Percentiles rank a stretch among this genome's conserved stretches.
Conservation (phyloP, 2,329 filamentous ascomycete genomes). For the Thielaviopsis euricoi region DNA sequence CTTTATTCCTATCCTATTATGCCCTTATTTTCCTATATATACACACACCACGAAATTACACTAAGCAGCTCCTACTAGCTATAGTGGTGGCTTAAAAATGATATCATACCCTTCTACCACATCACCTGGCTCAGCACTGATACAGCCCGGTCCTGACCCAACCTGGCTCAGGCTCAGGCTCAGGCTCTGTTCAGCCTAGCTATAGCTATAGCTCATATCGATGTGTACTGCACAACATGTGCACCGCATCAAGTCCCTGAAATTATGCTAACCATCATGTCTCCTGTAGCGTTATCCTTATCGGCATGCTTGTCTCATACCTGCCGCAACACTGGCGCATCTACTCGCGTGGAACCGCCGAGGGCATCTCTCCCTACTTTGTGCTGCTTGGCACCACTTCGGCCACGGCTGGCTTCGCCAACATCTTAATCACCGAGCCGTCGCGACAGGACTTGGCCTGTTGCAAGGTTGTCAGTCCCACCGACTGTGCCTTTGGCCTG, state of each 20-base stretch:
- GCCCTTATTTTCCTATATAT: neutral
- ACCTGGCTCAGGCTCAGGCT: neutral
- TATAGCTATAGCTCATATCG: too few species aligned
- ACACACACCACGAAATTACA: too few species aligned
- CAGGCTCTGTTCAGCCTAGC: too few species aligned
- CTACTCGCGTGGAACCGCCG: conserved; percentile 67
- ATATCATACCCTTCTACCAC: neutral
- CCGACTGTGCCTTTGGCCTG: conserved; percentile 72
- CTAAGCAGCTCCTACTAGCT: neutral
- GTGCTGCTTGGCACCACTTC: conserved; percentile 86
- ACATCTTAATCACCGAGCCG: conserved; percentile 75
- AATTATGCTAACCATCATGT: neutral
- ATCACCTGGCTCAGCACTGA: neutral
- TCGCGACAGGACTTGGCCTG: conserved; percentile 73
- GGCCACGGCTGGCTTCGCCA: conserved; percentile 74
- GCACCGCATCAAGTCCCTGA: too few species aligned
- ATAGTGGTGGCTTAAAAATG: neutral
- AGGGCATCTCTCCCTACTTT: conserved; percentile 91
- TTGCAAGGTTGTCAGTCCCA: conserved; percentile 63
- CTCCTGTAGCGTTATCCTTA: conserved; percentile 46
- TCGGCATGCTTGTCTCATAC: conserved; percentile 85
- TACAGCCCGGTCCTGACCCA: neutral
- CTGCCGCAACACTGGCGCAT: conserved; percentile 90
- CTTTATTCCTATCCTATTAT: neutral
- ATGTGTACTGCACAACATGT: neutral